phyloP scores from a whole-genome alignment of 805 yeast genomes.

The Myxozyma sirexii region DNA sequence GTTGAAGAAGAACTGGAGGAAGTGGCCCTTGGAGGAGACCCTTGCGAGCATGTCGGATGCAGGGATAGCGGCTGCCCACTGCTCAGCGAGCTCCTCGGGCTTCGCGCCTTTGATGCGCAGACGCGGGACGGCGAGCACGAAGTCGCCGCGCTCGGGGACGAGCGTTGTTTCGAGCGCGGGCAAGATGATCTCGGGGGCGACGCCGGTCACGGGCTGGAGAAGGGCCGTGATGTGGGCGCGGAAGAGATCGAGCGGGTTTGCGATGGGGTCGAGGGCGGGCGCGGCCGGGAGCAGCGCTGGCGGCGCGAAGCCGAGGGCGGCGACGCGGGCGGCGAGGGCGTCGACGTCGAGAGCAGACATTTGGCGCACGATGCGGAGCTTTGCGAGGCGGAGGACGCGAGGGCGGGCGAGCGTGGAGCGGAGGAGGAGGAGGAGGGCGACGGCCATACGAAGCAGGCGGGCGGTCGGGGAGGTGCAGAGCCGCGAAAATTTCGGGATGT shows the following conservation, averaged over 20 bases:
- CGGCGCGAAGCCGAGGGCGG: conserved; percentile 18
- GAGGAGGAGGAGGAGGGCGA: not conserved
- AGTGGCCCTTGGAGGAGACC: conserved; percentile 85
- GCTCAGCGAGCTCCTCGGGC: conserved; percentile 70
- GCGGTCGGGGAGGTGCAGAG: not conserved
- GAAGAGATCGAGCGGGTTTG: conserved; percentile 81
- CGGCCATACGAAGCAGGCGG: not conserved
- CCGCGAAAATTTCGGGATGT: not conserved
- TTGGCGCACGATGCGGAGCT: not conserved
- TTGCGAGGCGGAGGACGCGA: not conserved
- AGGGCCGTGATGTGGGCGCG: conserved; percentile 87
- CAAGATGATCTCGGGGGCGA: conserved; percentile 67
- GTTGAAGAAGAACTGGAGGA: conserved; percentile 84
- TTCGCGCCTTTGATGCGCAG: conserved; percentile 78
- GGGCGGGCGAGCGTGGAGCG: not conserved
- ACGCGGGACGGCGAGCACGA: conserved; percentile 90
- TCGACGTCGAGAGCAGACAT: conserved; percentile 12
- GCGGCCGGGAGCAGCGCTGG: conserved; percentile 15
- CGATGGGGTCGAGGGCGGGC: conserved; percentile 55
- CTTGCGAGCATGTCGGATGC: conserved; percentile 66
- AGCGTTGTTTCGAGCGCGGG: conserved; percentile 87
- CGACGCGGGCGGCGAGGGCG: conserved; percentile 10
- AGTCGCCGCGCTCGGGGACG: conserved; percentile 87
- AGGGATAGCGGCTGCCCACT: conserved; percentile 80
- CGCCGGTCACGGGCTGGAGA: conserved; percentile 71